Percentiles rank a stretch among this genome's conserved stretches.
phyloP scores from a whole-genome alignment of 2,329 filamentous ascomycete species.

The Alternaria brassicae region DNA sequence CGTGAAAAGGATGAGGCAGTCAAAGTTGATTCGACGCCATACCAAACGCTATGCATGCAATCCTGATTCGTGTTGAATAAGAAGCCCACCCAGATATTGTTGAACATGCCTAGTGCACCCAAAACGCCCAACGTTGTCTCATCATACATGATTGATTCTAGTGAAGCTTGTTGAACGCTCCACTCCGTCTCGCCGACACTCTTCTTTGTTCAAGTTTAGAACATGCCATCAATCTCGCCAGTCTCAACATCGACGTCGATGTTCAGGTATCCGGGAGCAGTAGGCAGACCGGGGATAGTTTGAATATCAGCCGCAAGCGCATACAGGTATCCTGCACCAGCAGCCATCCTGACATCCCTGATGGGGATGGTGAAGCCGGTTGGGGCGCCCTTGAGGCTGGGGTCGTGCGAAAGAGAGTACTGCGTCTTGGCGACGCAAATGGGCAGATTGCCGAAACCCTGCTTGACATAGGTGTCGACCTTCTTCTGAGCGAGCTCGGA shows the following conservation, averaged over 20 bases:
- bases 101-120: slow-evolving; percentile 4
- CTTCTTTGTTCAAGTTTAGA: slow-evolving; percentile 63
- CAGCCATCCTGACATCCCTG: slow-evolving; percentile 89
- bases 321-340: slow-evolving; percentile 82
- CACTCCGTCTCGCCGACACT: neutral
- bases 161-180: slow-evolving; percentile 16
- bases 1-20: neutral
- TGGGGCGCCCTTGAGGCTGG: slow-evolving; percentile 91
- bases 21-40: slow-evolving; percentile 9
- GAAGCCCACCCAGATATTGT: slow-evolving; percentile 3
- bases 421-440: slow-evolving; percentile 99
- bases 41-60: slow-evolving; percentile 2
- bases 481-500: slow-evolving; percentile 94
- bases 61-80: slow-evolving; percentile 5
- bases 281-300: slow-evolving; percentile 94
- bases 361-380: slow-evolving; percentile 95
- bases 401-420: slow-evolving; percentile 93
- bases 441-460: slow-evolving; percentile 90
- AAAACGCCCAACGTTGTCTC: slow-evolving; percentile 7
- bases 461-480: slow-evolving; percentile 90
- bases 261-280: slow-evolving; percentile 93
- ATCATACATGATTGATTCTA: slow-evolving; percentile 4
- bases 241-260: slow-evolving; percentile 72
- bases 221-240: slow-evolving; percentile 72
- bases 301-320: slow-evolving; percentile 97